Conservation (phyloP, 108 stramenopile genomes). For the Conticribra guillardii region DNA sequence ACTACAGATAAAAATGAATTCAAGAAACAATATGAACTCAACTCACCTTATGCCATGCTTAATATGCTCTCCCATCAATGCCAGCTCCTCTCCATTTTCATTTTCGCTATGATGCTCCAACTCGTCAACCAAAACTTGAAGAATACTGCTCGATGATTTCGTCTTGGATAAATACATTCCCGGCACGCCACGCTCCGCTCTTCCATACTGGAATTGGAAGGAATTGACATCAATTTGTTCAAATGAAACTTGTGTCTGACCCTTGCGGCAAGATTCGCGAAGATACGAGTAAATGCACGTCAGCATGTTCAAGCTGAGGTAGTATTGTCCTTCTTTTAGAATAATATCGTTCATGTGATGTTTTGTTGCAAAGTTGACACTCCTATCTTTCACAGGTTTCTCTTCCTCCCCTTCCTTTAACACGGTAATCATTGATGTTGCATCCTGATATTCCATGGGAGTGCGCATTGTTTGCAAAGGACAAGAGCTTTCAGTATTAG, state of each 20-base stretch:
- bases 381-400: neutral
- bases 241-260: slow-evolving; percentile 17
- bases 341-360: slow-evolving; percentile 3
- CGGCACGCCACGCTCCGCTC: neutral
- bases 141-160: slow-evolving; percentile 15
- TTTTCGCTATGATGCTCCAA: slow-evolving; percentile 16
- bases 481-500: too few relatives aligned
- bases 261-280: slow-evolving; percentile 3
- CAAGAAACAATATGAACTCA: too few relatives aligned
- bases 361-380: neutral
- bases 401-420: too few relatives aligned
- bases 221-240: slow-evolving; percentile 23
- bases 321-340: slow-evolving; percentile 26
- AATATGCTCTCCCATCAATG: slow-evolving; percentile 3
- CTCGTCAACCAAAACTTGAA: slow-evolving; percentile 21
- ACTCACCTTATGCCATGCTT: too few relatives aligned
- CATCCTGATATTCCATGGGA: too few relatives aligned
- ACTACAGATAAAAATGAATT: too few relatives aligned
- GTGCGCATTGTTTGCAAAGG: too few relatives aligned
- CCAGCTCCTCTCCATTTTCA: slow-evolving; percentile 15
- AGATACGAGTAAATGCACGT: slow-evolving; percentile 11
- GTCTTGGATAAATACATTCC: slow-evolving; percentile 17
- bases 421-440: too few relatives aligned
- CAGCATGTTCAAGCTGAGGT: slow-evolving; percentile 18
- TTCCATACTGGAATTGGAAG: neutral